phyloP scores from a whole-genome alignment of 805 yeast species.

The Candida chauliodis region DNA sequence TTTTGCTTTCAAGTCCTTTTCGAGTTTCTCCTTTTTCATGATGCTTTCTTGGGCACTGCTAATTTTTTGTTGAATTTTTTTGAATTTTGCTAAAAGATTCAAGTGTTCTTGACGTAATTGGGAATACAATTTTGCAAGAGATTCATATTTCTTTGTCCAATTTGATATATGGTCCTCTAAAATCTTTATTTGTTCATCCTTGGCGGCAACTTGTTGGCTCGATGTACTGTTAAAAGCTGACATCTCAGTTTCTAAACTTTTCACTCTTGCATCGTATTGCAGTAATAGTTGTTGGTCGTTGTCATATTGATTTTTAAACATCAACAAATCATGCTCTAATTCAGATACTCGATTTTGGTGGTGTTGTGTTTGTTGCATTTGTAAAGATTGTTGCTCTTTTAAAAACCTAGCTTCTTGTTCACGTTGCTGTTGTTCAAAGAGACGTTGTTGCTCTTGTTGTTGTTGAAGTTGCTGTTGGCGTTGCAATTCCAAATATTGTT shows the following conservation, averaged over 20 bases:
- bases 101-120: constrained; percentile 91
- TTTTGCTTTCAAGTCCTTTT: constrained; percentile 79
- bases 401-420: constrained; percentile 67
- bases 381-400: constrained; percentile 61
- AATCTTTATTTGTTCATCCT: constrained; percentile 64
- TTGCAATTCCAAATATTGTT: constrained; percentile 62
- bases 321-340: constrained; percentile 74
- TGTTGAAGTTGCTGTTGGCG: constrained; percentile 63
- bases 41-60: constrained; percentile 87
- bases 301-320: constrained; percentile 76
- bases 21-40: constrained; percentile 75
- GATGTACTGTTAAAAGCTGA: constrained; percentile 58
- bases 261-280: constrained; percentile 84
- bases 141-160: constrained; percentile 86
- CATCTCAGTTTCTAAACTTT: constrained; percentile 74
- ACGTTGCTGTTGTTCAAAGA: constrained; percentile 71
- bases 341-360: constrained; percentile 77
- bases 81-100: constrained; percentile 69
- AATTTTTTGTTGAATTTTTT: constrained; percentile 80
- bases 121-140: constrained; percentile 83
- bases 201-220: constrained; percentile 67
- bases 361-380: constrained; percentile 67
- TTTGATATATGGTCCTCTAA: constrained; percentile 70
- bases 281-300: constrained; percentile 79
- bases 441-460: constrained; percentile 68